Evolutionary conservation across 805 yeast species (phyloP).

Genomic region (Kockiozyma suomiensis): DNA sequence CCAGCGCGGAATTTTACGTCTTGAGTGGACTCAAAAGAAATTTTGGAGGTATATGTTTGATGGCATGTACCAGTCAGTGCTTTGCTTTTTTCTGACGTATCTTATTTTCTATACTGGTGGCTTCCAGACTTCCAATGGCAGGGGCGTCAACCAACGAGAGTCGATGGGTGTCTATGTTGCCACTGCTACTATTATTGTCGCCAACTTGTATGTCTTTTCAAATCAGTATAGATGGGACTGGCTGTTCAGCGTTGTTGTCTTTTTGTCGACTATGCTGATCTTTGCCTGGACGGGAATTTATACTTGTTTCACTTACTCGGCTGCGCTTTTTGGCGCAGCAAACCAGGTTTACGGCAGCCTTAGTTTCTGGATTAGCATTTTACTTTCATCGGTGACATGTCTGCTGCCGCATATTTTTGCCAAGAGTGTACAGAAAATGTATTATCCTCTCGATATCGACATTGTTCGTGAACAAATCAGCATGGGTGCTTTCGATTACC

Average conservation of each 20-base stretch:
- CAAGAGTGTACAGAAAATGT: slow-evolving; percentile 55
- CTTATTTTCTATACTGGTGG: slow-evolving; percentile 53
- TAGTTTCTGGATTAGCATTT: slow-evolving; percentile 65
- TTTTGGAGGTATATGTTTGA: slow-evolving; percentile 67
- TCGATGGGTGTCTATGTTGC: slow-evolving; percentile 70
- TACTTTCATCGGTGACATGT: slow-evolving; percentile 58
- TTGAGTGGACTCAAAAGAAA: slow-evolving; percentile 62
- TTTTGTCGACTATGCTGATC: slow-evolving; percentile 59
- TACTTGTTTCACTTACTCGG: slow-evolving; percentile 56
- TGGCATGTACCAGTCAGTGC: slow-evolving; percentile 70
- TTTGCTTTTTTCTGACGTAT: slow-evolving; percentile 71
- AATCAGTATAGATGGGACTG: slow-evolving; percentile 81
- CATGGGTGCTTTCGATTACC: slow-evolving; percentile 52
- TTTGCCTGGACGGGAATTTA: slow-evolving; percentile 83
- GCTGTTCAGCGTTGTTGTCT: slow-evolving; percentile 56
- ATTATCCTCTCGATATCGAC: slow-evolving; percentile 67
- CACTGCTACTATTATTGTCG: slow-evolving; percentile 61
- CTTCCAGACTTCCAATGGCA: slow-evolving; percentile 52
- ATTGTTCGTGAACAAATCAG: slow-evolving; percentile 64
- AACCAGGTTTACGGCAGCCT: slow-evolving; percentile 62
- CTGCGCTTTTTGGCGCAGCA: slow-evolving; percentile 67
- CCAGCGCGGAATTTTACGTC: slow-evolving; percentile 64
- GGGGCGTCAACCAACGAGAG: slow-evolving; percentile 63
- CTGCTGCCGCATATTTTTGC: slow-evolving; percentile 62
- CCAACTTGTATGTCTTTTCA: slow-evolving; percentile 65